Evolutionary conservation across 495 filamentous ascomycete genomes (phyloP).

Genomic region (Apodospora peruviana): DNA sequence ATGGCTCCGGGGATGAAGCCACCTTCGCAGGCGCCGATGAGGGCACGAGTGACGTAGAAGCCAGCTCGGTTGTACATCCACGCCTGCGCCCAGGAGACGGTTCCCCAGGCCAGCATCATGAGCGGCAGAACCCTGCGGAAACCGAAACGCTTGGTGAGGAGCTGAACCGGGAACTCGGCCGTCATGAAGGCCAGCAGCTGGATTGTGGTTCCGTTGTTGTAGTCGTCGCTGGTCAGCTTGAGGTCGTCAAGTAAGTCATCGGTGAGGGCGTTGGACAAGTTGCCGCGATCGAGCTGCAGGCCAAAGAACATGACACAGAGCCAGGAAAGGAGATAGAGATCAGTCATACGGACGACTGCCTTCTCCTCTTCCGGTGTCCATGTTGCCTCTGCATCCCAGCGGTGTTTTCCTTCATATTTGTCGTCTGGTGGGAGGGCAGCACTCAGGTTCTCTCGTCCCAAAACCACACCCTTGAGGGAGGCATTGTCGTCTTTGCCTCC

Average conservation of each 20-base stretch:
- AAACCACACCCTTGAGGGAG: conserved; percentile 2
- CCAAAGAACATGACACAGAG: conserved; percentile 41
- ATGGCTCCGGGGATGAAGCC: conserved; percentile 45
- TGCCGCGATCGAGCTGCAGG: conserved; percentile 36
- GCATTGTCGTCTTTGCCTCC: conserved; percentile 4
- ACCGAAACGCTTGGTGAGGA: conserved; percentile 43
- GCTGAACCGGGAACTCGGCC: conserved; percentile 40
- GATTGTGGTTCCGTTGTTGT: conserved; percentile 36
- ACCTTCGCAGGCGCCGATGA: conserved; percentile 40
- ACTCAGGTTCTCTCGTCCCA: conserved; percentile 16
- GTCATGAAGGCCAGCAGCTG: conserved; percentile 38
- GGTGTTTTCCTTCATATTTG: conserved; percentile 46
- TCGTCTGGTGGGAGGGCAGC: conserved; percentile 17
- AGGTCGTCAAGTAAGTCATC: conserved; percentile 33
- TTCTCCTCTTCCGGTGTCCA: conserved; percentile 44
- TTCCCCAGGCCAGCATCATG: conserved; percentile 39
- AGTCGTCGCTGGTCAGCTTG: conserved; percentile 39
- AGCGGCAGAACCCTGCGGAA: conserved; percentile 39
- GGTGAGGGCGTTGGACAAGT: conserved; percentile 35
- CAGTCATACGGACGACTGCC: conserved; percentile 39
- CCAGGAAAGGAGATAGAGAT: conserved; percentile 30
- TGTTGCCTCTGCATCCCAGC: conserved; percentile 42
- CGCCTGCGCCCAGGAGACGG: conserved; percentile 34
- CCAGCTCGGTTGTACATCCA: conserved; percentile 25
- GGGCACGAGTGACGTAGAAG: conserved; percentile 34